A percentile compares a stretch with the other conserved stretches of the same genome.
Conservation (phyloP, 257 asterid species). For the Ajuga chamaepitys region DNA sequence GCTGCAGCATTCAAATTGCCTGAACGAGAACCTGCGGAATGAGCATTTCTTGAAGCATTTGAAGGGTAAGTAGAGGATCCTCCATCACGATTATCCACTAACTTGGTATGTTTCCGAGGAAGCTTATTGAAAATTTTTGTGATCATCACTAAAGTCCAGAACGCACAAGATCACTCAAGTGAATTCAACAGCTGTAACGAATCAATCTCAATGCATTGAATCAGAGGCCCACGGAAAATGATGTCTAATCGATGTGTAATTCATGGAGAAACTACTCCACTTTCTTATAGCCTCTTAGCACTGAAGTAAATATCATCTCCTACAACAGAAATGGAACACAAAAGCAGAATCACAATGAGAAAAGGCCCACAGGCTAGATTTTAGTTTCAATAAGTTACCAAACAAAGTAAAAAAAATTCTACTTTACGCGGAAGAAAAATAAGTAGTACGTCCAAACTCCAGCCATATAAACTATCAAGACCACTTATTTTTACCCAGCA, state of each 20-base stretch:
- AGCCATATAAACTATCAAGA: constrained; percentile 9
- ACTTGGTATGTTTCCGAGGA: constrained; percentile 66
- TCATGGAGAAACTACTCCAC: constrained; percentile 1
- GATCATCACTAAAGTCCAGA: constrained; percentile 42
- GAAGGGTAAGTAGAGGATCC: constrained; percentile 41
- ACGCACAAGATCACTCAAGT: constrained; percentile 21
- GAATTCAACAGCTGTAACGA: constrained; percentile 9
- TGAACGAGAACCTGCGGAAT: constrained; percentile 17
- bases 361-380: not conserved
- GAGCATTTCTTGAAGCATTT: constrained; percentile 35
- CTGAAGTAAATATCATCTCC: constrained; percentile 32
- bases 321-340: not conserved
- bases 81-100: constrained; percentile 56
- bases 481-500: constrained; percentile 8
- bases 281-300: not conserved
- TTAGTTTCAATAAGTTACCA: constrained; percentile 2
- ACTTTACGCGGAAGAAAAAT: not conserved
- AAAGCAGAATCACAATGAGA: constrained; percentile 9
- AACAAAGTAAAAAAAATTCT: not conserved
- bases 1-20: constrained; percentile 28
- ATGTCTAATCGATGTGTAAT: not conserved
- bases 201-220: constrained; percentile 15
- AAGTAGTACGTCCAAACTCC: constrained; percentile 6
- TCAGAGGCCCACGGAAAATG: constrained; percentile 5
- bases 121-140: constrained; percentile 69